Percentiles rank a stretch among this genome's conserved stretches.
phyloP scores from a whole-genome alignment of 768 basidiomycete species.

The Leccinum uliginosum region DNA sequence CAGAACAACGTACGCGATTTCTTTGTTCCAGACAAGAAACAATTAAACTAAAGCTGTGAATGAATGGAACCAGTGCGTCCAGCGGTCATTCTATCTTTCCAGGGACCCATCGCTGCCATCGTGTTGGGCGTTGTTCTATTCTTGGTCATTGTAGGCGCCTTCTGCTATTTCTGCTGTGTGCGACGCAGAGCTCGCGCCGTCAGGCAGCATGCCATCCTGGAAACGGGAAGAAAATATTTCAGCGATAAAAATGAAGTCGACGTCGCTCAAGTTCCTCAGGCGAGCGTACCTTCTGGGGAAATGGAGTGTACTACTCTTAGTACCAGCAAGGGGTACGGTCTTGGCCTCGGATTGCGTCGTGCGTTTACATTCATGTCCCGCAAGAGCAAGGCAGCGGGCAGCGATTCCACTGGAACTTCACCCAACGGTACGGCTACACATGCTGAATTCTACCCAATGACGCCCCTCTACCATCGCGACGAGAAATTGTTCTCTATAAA shows the following conservation, averaged over 20 bases:
- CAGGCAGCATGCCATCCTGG: conserved; percentile 1
- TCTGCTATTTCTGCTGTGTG: conserved; percentile 44
- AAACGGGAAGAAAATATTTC: neutral
- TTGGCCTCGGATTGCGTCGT: conserved; percentile 29
- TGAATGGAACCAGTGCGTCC: conserved; percentile 15
- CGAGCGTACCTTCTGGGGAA: conserved; percentile 19
- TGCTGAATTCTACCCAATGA: conserved; percentile 22
- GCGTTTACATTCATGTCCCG: conserved; percentile 23
- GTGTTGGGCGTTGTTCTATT: conserved; percentile 53
- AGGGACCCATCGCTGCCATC: conserved; percentile 66
- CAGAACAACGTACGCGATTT: conserved; percentile 29
- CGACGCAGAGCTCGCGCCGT: conserved; percentile 42
- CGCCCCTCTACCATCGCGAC: conserved; percentile 18
- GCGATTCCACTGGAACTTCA: conserved; percentile 17
- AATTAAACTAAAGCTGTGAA: neutral
- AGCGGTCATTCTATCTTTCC: conserved; percentile 31
- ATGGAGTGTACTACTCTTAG: conserved; percentile 26
- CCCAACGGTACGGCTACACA: conserved; percentile 7
- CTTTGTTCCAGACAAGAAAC: neutral
- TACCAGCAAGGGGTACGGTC: conserved; percentile 31
- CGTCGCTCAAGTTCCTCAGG: conserved; percentile 8
- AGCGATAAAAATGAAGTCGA: conserved; percentile 3
- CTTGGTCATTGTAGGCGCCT: conserved; percentile 39
- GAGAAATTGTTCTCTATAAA: conserved; percentile 27
- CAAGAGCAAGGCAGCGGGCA: conserved; percentile 19